These are phyloP conservation scores for Stentor roeselii DNA, from an alignment of 73 alveolate species.

Conservation along the genomic window DNA sequence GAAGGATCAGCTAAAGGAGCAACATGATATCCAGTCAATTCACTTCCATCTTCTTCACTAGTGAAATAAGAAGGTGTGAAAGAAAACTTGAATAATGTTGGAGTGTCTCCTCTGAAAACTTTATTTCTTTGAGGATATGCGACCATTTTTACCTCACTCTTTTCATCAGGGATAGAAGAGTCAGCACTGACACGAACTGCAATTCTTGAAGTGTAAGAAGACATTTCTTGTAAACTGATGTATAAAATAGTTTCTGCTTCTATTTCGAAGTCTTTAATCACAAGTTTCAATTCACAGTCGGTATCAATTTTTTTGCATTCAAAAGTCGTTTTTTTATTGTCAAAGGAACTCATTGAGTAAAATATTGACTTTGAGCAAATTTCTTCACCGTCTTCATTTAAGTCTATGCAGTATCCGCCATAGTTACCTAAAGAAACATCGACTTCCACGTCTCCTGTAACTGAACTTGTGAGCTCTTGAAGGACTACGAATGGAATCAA, in stretches of 20 bases:
- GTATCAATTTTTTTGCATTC: not conserved
- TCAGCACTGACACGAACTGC: not conserved
- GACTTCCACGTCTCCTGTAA: not conserved
- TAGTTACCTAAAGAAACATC: not conserved
- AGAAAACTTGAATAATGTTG: not conserved
- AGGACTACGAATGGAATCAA: not conserved
- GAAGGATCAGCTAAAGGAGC: not conserved
- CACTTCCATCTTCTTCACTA: not conserved
- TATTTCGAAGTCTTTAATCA: not conserved
- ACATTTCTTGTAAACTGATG: not conserved
- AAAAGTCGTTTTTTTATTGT: too few relatives aligned
- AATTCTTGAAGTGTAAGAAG: not conserved
- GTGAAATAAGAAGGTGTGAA: not conserved
- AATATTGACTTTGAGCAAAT: too few relatives aligned
- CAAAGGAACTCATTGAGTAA: too few relatives aligned
- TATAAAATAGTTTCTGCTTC: not conserved
- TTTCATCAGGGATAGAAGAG: not conserved
- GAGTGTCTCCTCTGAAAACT: not conserved
- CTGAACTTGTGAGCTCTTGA: too few relatives aligned
- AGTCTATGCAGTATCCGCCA: slow-evolving; percentile 11
- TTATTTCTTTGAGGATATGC: not conserved
- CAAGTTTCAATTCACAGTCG: not conserved
- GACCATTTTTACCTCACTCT: not conserved
- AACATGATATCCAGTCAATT: not conserved
- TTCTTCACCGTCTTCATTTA: too few relatives aligned